These are phyloP conservation scores for Saccharomycopsis amapae DNA, from an alignment of 805 yeast genomes.

Conservation along the genomic window DNA sequence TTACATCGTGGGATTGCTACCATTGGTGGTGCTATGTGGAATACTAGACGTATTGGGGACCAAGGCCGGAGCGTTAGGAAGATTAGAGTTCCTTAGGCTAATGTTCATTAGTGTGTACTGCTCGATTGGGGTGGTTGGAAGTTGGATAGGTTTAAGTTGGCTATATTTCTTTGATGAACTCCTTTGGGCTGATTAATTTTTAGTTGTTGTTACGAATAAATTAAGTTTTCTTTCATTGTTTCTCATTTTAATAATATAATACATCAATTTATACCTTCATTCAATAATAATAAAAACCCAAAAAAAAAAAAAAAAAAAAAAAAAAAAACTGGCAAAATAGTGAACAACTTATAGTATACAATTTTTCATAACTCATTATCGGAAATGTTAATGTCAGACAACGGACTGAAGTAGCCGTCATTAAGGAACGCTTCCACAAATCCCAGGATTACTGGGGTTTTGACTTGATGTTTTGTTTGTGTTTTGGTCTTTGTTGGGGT, in stretches of 20 bases:
- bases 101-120: slow-evolving; percentile 85
- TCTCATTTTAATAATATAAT: neutral
- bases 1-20: slow-evolving; percentile 61
- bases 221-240: neutral
- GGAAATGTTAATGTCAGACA: slow-evolving; percentile 4
- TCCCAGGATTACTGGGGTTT: no score
- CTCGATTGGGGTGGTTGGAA: slow-evolving; percentile 70
- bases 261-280: neutral
- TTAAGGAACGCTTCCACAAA: neutral
- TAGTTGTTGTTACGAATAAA: no score
- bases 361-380: neutral
- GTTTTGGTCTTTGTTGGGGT: no score
- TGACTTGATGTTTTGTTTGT: no score
- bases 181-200: slow-evolving; percentile 49
- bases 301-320: no score
- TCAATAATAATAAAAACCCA: neutral
- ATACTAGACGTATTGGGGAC: slow-evolving; percentile 48
- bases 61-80: slow-evolving; percentile 43
- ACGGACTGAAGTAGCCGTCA: slow-evolving; percentile 6
- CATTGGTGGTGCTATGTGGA: slow-evolving; percentile 46
- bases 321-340: no score
- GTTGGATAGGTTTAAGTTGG: slow-evolving; percentile 91
- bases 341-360: neutral
- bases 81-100: slow-evolving; percentile 65
- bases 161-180: slow-evolving; percentile 76